phyloP scores from a whole-genome alignment of 1,139 yeast species.

The Maudiozyma humilis region DNA sequence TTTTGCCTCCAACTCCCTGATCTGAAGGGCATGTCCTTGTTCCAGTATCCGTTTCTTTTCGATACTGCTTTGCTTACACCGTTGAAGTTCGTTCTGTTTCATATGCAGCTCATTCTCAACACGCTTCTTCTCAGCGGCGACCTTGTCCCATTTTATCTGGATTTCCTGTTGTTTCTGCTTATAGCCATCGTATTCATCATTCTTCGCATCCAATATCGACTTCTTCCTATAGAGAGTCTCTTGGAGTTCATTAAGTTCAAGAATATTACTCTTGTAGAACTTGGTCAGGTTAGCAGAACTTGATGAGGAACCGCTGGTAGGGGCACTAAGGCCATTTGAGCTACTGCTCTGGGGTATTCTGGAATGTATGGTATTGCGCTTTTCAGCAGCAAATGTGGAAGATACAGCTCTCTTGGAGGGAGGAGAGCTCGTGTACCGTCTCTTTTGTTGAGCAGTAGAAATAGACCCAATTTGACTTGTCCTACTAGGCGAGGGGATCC shows the following conservation, averaged over 20 bases:
- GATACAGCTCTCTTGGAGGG: slow-evolving; percentile 2
- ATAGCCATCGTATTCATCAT: slow-evolving; percentile 12
- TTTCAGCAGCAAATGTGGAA: slow-evolving; percentile 4
- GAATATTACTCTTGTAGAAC: slow-evolving; percentile 27
- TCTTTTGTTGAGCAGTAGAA: background rate
- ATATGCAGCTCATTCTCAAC: slow-evolving; percentile 29
- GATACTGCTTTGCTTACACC: slow-evolving; percentile 32
- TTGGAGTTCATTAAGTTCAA: slow-evolving; percentile 26
- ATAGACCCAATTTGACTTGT: background rate
- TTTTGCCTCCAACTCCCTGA: slow-evolving; percentile 33
- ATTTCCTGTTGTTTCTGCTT: slow-evolving; percentile 18
- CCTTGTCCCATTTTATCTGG: slow-evolving; percentile 27
- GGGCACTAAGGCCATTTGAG: background rate
- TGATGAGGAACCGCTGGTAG: background rate
- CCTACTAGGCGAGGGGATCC: slow-evolving; percentile 5
- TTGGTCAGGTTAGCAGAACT: slow-evolving; percentile 19
- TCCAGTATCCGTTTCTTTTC: slow-evolving; percentile 28
- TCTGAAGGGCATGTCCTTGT: slow-evolving; percentile 34
- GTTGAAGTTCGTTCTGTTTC: slow-evolving; percentile 38
- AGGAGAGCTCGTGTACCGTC: slow-evolving; percentile 8
- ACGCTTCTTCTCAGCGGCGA: slow-evolving; percentile 35
- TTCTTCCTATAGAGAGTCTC: slow-evolving; percentile 25
- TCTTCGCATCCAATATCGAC: slow-evolving; percentile 22
- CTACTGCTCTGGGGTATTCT: background rate
- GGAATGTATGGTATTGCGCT: slow-evolving; percentile 4